Evolutionary conservation across 2,329 filamentous ascomycete species (phyloP).

Genomic region (Fusarium sterilihyphosum): DNA sequence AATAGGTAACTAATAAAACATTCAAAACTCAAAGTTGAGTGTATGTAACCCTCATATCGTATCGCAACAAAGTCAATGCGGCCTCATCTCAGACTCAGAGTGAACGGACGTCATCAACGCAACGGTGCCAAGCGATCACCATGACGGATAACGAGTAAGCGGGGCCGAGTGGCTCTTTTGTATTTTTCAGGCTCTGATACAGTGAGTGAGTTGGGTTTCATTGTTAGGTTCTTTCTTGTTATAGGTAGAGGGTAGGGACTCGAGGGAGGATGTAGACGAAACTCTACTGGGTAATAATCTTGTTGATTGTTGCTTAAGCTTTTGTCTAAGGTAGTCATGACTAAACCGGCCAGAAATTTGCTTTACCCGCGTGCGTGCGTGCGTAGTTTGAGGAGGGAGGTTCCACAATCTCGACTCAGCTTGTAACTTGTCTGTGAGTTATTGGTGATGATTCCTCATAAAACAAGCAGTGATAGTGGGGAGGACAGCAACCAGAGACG

Average conservation of each 20-base stretch:
- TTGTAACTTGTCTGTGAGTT: constrained; percentile 19
- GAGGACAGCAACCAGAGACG: background rate
- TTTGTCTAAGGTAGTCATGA: constrained; percentile 1
- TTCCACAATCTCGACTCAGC: constrained; percentile 13
- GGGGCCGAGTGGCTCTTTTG: background rate
- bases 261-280: background rate
- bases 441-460: constrained; percentile 4
- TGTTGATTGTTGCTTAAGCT: constrained; percentile 4
- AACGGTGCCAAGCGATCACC: constrained; percentile 21
- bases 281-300: constrained; percentile 15
- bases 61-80: constrained; percentile 21
- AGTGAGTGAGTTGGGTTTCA: background rate
- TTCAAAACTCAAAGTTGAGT: background rate
- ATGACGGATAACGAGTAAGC: constrained; percentile 25
- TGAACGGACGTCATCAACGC: constrained; percentile 20
- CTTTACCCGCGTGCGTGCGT: constrained; percentile 3
- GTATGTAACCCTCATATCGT: background rate
- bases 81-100: constrained; percentile 2
- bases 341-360: constrained; percentile 8
- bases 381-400: background rate
- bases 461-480: constrained; percentile 5
- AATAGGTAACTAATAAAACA: background rate
- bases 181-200: constrained; percentile 1
- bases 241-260: background rate
- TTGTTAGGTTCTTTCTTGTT: background rate